Conservation (phyloP, 441 rosid genomes). For the Croton laevigatus region DNA sequence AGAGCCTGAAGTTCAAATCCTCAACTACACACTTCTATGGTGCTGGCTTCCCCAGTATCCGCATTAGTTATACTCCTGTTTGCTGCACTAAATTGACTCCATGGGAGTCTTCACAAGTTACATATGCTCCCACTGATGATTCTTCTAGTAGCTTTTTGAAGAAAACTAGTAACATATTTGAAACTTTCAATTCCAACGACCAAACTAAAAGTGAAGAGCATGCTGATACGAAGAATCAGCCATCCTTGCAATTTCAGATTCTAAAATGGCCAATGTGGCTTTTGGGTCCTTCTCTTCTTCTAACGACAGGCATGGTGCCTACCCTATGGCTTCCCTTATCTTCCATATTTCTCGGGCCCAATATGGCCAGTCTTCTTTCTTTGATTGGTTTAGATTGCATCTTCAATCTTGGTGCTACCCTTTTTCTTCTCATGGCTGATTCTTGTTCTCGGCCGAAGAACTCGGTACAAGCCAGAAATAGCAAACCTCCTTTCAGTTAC, state of each 20-base stretch:
- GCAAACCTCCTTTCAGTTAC: constrained; percentile 79
- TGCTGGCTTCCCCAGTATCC: constrained; percentile 19
- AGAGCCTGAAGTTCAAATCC: constrained; percentile 31
- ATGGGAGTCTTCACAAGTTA: constrained; percentile 62
- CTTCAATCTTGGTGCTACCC: constrained; percentile 78
- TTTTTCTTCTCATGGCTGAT: constrained; percentile 87
- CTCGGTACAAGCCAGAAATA: constrained; percentile 33
- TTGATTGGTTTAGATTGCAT: constrained; percentile 83
- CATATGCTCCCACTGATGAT: constrained; percentile 47
- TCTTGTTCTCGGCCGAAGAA: constrained; percentile 61
- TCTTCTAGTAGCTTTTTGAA: constrained; percentile 39
- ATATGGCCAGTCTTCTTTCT: constrained; percentile 78
- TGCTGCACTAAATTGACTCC: constrained; percentile 53
- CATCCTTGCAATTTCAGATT: constrained; percentile 38
- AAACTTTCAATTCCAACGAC: constrained; percentile 41
- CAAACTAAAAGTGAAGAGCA: constrained; percentile 34
- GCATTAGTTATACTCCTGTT: constrained; percentile 30
- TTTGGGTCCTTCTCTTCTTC: constrained; percentile 77
- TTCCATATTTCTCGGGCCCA: constrained; percentile 77
- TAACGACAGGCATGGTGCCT: constrained; percentile 85
- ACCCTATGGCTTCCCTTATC: constrained; percentile 85
- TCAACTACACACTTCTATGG: constrained; percentile 12
- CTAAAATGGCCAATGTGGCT: constrained; percentile 93
- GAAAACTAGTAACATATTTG: constrained; percentile 50
- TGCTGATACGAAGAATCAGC: constrained; percentile 24